Evolutionary conservation across 768 basidiomycete genomes (phyloP).

Genomic region (Termitomyces sp.): DNA sequence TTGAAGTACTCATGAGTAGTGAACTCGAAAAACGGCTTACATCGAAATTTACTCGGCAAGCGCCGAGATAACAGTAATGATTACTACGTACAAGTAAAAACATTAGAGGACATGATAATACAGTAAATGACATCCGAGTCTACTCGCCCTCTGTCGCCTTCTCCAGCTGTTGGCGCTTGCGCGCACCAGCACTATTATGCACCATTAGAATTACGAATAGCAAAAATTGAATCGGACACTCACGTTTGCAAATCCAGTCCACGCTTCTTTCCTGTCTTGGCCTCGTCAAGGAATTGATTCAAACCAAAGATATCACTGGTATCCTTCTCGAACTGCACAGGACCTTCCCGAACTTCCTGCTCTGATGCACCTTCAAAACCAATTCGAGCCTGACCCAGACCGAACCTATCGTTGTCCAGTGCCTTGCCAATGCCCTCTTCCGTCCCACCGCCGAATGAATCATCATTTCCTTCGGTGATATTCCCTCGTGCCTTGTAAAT

Average conservation of each 20-base stretch:
- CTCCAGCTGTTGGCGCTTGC: slow-evolving; percentile 67
- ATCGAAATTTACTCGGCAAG: slow-evolving; percentile 13
- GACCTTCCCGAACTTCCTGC: slow-evolving; percentile 83
- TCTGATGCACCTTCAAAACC: slow-evolving; percentile 91
- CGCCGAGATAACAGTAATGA: background rate
- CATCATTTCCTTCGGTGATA: slow-evolving; percentile 79
- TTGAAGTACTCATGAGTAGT: slow-evolving; percentile 18
- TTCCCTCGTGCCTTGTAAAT: slow-evolving; percentile 96
- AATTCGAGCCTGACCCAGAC: slow-evolving; percentile 72
- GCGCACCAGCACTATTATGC: slow-evolving; percentile 41
- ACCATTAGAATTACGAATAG: background rate
- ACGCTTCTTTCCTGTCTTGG: slow-evolving; percentile 90
- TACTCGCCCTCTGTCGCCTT: slow-evolving; percentile 42
- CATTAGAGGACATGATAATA: background rate
- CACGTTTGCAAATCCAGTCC: slow-evolving; percentile 74
- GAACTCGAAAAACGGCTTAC: background rate
- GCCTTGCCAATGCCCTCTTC: slow-evolving; percentile 92
- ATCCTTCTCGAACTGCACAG: slow-evolving; percentile 99
- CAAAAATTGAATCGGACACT: slow-evolving; percentile 21
- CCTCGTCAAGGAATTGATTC: slow-evolving; percentile 95
- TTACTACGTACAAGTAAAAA: background rate
- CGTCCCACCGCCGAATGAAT: slow-evolving; percentile 90
- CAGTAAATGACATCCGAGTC: background rate
- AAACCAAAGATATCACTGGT: slow-evolving; percentile 95
- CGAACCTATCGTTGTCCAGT: slow-evolving; percentile 91